Evolutionary conservation across 192 early-diverging fungal genomes (phyloP).

Genomic region (Linnemannia schmuckeri): DNA sequence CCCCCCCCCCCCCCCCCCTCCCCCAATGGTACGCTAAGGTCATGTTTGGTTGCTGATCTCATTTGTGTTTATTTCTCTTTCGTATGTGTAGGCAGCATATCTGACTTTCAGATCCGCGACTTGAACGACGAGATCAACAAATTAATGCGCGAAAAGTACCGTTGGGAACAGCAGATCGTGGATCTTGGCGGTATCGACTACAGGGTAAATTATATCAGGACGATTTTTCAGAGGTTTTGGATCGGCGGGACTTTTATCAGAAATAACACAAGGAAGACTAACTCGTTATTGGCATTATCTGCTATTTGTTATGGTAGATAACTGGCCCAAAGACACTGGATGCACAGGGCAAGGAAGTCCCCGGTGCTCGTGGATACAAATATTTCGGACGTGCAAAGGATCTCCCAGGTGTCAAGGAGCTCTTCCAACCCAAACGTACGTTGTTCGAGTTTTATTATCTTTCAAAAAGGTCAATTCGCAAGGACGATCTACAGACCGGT

Average conservation of each 20-base stretch:
- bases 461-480: neutral
- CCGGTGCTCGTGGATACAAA: conserved; percentile 92
- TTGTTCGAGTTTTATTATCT: neutral
- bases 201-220: conserved; percentile 63
- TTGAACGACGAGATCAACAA: conserved; percentile 98
- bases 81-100: conserved; percentile 21
- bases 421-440: conserved; percentile 85
- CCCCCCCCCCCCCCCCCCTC: too few relatives aligned
- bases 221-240: neutral
- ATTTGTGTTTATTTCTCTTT: neutral
- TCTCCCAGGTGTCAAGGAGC: conserved; percentile 92
- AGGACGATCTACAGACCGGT: neutral
- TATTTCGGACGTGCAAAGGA: conserved; percentile 98
- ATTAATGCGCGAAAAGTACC: conserved; percentile 88
- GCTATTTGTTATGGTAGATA: conserved; percentile 57
- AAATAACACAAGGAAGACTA: neutral
- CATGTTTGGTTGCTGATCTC: neutral
- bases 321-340: conserved; percentile 84
- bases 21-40: too few relatives aligned
- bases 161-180: conserved; percentile 92
- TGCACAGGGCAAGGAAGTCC: conserved; percentile 89
- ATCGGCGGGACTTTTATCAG: too few relatives aligned
- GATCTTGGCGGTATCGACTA: conserved; percentile 96
- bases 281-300: neutral
- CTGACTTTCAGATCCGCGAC: conserved; percentile 93